Base-by-base conservation (phyloP, 1,284 basidiomycete species). In the Pyrrhoderma lamaoense region DNA sequence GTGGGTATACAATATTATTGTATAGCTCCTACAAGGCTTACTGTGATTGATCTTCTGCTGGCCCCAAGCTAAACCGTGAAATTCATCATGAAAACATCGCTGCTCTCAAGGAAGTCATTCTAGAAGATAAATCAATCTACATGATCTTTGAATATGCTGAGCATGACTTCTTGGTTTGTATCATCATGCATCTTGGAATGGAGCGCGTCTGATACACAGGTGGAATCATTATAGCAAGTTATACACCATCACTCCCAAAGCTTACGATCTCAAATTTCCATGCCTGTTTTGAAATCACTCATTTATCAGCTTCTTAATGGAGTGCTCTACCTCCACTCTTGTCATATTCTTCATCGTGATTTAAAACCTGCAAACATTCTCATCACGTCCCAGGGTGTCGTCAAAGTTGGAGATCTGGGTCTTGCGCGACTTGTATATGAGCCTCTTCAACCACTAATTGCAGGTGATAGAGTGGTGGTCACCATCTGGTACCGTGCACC, bases 71-170 rank as follows among this genome's bases (percentile, higher is more conserved):
- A 58, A 98, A 97, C 65, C 79, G 93, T 47, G 95, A 99, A 63
- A 89, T 98, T 49, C 76, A 81, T 49, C 95, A 99, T 64, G 88
- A 91, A 63, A 97, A 99, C 63, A 74, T 99, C 1, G 90, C 93
- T 3, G 80, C 90, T 0, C 75, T 99, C 31, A 83, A 88, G 57
- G 94, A 98, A 65, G 95, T 98, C 23, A 93, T 99, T 49, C 73
- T 99, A 16, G 94, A 99, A 65, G 95, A 99, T 60, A 97, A 97
- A 67, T 91, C 93, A 0, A 96, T 97, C 54, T 95, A 93, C 65
- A 96, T 99, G 90, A 93, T 99, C 14, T 98, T 99, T 59, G 94
- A 98, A 60, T 99, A 96, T 60, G 94, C 95, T 3, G 96, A 99
- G 62, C 96, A 99, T 64, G 96, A 99, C 67, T 95, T 97, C 63